A percentile compares a stretch with the other conserved stretches of the same genome.
These are phyloP conservation scores for Linnemannia exigua DNA, from an alignment of 192 early-diverging fungal species.

Conservation along the genomic window DNA sequence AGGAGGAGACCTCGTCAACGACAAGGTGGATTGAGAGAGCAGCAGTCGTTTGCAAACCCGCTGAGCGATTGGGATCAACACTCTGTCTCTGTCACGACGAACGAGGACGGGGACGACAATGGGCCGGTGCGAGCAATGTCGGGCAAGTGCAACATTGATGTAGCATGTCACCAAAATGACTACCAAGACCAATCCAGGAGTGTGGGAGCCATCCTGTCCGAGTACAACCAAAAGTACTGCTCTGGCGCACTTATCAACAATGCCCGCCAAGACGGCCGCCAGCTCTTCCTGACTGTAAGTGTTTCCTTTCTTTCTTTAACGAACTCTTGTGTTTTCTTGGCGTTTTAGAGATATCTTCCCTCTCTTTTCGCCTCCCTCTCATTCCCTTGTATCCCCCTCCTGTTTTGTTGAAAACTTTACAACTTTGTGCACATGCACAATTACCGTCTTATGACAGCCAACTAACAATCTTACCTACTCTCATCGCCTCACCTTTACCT, in stretches of 20 bases:
- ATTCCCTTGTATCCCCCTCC: neutral
- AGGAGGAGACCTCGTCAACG: neutral
- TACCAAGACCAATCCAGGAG: slow-evolving; percentile 56
- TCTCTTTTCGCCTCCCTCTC: neutral
- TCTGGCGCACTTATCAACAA: slow-evolving; percentile 63
- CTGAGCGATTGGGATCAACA: neutral
- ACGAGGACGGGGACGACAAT: neutral
- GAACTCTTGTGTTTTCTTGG: neutral
- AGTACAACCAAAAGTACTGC: slow-evolving; percentile 65
- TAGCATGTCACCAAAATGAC: slow-evolving; percentile 51
- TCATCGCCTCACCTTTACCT: neutral
- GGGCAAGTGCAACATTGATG: slow-evolving; percentile 61
- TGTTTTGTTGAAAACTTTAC: neutral
- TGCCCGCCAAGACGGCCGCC: slow-evolving; percentile 57
- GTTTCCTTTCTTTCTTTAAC: too few species aligned
- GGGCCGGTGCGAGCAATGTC: slow-evolving; percentile 39
- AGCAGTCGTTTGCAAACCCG: neutral
- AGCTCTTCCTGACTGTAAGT: slow-evolving; percentile 62
- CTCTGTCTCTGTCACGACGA: neutral
- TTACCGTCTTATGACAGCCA: neutral
- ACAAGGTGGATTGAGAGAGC: slow-evolving; percentile 13
- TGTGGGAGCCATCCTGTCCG: slow-evolving; percentile 59
- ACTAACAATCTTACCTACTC: neutral
- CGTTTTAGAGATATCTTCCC: too few species aligned
- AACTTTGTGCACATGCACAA: slow-evolving; percentile 10